Percentiles rank a stretch among this genome's conserved stretches.
Conservation (phyloP, 1,284 basidiomycete species). For the Wallemia hederae region DNA sequence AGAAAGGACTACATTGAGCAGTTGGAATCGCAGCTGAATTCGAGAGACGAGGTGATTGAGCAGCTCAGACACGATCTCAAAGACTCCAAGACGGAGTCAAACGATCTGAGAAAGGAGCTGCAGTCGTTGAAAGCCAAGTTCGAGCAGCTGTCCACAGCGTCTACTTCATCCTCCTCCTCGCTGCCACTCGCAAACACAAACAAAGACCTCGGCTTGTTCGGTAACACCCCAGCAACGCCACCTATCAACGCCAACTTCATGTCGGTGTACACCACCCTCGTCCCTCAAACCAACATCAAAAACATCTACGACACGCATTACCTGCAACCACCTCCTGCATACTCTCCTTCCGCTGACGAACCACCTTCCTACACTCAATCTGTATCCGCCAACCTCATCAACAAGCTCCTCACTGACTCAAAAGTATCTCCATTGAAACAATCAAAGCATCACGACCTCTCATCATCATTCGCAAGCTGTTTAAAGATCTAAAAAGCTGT, state of each 20-base stretch:
- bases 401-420: not conserved
- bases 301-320: not conserved
- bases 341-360: not conserved
- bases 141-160: not conserved
- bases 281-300: not conserved
- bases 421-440: not conserved
- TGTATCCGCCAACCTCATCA: not conserved
- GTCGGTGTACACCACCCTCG: not conserved
- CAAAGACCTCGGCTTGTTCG: not conserved
- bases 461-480: not conserved
- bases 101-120: not conserved
- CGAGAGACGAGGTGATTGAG: not conserved
- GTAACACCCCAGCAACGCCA: not conserved
- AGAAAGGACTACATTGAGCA: conserved; percentile 28
- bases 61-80: not conserved
- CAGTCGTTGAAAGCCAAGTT: not conserved
- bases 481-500: not conserved
- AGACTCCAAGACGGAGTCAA: not conserved
- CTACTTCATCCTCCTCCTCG: no score
- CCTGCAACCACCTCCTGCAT: not conserved
- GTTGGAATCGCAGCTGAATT: not conserved
- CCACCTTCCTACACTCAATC: not conserved
- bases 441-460: not conserved
- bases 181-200: not conserved
- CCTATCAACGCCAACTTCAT: not conserved